These are phyloP conservation scores for Populus euphratica DNA, from an alignment of 345 rosid species.

Conservation along the genomic window DNA sequence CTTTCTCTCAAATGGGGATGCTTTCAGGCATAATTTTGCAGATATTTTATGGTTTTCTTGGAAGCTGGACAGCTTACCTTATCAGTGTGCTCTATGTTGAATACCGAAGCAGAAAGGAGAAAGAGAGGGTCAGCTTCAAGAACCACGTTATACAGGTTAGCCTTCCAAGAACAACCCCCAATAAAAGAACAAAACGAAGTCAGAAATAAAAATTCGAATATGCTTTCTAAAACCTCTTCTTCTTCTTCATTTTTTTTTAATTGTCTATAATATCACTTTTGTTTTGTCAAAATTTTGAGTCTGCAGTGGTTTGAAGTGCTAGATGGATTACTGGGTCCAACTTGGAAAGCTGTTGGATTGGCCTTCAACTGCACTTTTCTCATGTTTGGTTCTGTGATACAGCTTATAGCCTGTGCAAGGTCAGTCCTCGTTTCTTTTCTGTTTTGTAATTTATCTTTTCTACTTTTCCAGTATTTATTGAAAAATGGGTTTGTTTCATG, in stretches of 20 bases:
- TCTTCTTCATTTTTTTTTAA: background rate
- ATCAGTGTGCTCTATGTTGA: constrained; percentile 76
- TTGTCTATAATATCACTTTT: background rate
- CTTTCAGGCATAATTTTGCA: constrained; percentile 73
- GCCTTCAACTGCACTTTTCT: constrained; percentile 84
- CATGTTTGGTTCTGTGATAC: constrained; percentile 82
- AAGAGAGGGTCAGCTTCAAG: constrained; percentile 76
- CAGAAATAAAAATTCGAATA: background rate
- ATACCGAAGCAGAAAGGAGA: constrained; percentile 71
- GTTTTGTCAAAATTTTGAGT: background rate
- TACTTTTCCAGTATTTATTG: background rate
- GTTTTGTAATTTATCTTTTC: background rate
- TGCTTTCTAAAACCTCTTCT: background rate
- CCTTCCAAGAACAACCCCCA: constrained; percentile 16
- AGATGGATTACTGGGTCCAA: constrained; percentile 74
- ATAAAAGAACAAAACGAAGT: background rate
- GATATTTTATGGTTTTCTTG: constrained; percentile 67
- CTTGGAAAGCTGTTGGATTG: constrained; percentile 78
- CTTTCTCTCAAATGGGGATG: constrained; percentile 90
- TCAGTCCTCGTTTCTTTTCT: background rate
- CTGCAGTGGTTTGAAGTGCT: constrained; percentile 86
- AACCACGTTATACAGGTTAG: constrained; percentile 86
- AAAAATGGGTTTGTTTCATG: constrained; percentile 5
- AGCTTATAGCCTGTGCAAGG: constrained; percentile 87
- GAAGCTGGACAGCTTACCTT: constrained; percentile 93